Evolutionary conservation across 2,329 filamentous ascomycete genomes (phyloP).

Genomic region (Torrubiellomyces zombiae): DNA sequence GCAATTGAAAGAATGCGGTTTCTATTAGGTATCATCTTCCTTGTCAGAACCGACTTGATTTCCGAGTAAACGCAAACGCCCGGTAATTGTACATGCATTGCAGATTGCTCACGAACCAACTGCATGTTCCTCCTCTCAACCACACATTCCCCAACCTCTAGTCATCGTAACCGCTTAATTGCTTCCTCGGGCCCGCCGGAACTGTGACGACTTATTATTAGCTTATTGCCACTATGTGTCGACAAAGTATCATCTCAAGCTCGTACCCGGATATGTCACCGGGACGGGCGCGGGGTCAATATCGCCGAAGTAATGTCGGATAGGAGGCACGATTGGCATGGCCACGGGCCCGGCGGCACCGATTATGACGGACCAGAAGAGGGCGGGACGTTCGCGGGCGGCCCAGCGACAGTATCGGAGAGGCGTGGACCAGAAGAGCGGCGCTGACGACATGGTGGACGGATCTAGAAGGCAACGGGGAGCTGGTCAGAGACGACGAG

Average conservation of each 20-base stretch:
- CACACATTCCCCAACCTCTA: constrained; percentile 14
- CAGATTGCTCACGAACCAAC: neutral
- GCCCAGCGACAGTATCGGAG: constrained; percentile 80
- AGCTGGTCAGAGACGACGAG: neutral
- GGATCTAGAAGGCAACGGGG: constrained; percentile 2
- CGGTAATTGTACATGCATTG: constrained; percentile 5
- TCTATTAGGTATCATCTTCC: constrained; percentile 1
- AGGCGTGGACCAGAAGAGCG: constrained; percentile 74
- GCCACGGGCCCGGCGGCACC: constrained; percentile 56
- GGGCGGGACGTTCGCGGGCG: constrained; percentile 70
- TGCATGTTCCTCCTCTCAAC: constrained; percentile 2
- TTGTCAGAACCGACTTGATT: constrained; percentile 3
- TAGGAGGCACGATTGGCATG: constrained; percentile 55
- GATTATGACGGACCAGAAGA: constrained; percentile 73
- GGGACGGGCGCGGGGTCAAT: constrained; percentile 56
- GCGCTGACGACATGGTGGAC: constrained; percentile 39
- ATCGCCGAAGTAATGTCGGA: constrained; percentile 60
- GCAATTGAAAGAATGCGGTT: no score
- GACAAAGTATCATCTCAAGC: constrained; percentile 11
- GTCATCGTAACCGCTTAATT: constrained; percentile 44
- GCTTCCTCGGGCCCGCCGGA: constrained; percentile 40
- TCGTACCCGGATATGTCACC: constrained; percentile 84
- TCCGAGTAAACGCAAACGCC: no score
- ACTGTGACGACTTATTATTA: constrained; percentile 21
- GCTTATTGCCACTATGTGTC: neutral